Evolutionary conservation across 345 rosid species (phyloP), one percentile per base, ranked within the genome.

Genomic region (Mangifera indica): DNA sequence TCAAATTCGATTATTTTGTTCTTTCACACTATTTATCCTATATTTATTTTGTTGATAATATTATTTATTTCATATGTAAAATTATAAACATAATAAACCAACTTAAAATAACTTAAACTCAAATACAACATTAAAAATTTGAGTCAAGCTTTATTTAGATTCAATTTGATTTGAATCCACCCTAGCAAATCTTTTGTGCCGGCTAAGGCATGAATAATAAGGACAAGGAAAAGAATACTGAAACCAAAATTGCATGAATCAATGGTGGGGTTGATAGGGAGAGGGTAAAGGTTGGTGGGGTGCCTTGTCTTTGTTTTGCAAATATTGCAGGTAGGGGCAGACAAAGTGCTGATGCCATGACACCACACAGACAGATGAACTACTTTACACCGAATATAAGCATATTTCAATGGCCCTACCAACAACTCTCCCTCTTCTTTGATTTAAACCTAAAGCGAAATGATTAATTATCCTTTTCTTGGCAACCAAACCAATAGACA

Each of bases 361-460:
- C 21, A 57, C 59, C 76, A 37, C 67, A 42, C 11, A 37, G 7
- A 52, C 63, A 74, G 54, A 66, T 70, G 44, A 63, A 63, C 42
- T 29, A 71, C 82, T 76, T 74, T 67, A 77, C 79, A 81, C 67
- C 83, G 75, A 81, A 79, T 69, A 24, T 40, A 26, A 11, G 49
- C 73, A 64, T 4, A 60, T 4, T 76, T 74, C 65, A 0, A 40
- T 20, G 81, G 76, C 24, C 85, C 84, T 52, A 70, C 84, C 45
- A 18, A 4, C 25, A 58, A 66, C 20, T 22, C 10, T 10, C 37
- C 42, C 42, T 10, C 37, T 63, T 25, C 72, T 61, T 20, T 7
- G 32, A 51, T 54, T 67, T 63, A 51, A 5, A 44, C n/a, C 74
- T 26, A 37, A 37, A 37, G 42, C 42, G 7, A 37, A 37, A 34